phyloP scores from a whole-genome alignment of 208 protist genomes.

The Leishmania aethiopica region DNA sequence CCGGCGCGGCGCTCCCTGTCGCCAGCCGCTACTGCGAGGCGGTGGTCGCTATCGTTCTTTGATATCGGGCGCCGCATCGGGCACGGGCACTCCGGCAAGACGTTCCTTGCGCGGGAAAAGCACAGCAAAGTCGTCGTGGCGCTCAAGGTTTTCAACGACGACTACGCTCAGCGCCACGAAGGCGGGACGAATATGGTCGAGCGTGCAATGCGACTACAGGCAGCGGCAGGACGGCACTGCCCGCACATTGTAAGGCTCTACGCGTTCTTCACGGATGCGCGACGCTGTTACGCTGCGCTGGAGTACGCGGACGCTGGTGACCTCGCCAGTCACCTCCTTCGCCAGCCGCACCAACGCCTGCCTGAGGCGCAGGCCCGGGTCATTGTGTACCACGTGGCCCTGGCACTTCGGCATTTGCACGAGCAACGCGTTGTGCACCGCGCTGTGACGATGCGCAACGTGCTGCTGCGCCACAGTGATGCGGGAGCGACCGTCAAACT shows the following conservation, averaged over 20 bases:
- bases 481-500: slow-evolving; percentile 82
- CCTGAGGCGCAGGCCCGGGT: slow-evolving; percentile 30
- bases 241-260: slow-evolving; percentile 95
- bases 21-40: background rate
- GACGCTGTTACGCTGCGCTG: slow-evolving; percentile 95
- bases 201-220: slow-evolving; percentile 97
- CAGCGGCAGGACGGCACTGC: slow-evolving; percentile 80
- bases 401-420: slow-evolving; percentile 63
- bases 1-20: background rate
- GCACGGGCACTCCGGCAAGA: slow-evolving; percentile 40
- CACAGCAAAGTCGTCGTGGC: slow-evolving; percentile 47
- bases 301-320: slow-evolving; percentile 96
- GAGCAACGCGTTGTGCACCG: slow-evolving; percentile 71
- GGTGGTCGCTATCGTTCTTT: slow-evolving; percentile 57
- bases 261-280: slow-evolving; percentile 97
- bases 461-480: slow-evolving; percentile 51
- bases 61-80: slow-evolving; percentile 53
- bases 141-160: slow-evolving; percentile 57
- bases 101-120: slow-evolving; percentile 55
- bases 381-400: slow-evolving; percentile 40
- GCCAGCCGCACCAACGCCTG: slow-evolving; percentile 16
- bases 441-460: slow-evolving; percentile 78
- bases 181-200: slow-evolving; percentile 37
- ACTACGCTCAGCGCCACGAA: slow-evolving; percentile 5
- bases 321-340: slow-evolving; percentile 42